Evolutionary conservation across 148 eudicot genomes (phyloP), one percentile per base, ranked within the genome.

Genomic region (Persicaria tinctoria): DNA sequence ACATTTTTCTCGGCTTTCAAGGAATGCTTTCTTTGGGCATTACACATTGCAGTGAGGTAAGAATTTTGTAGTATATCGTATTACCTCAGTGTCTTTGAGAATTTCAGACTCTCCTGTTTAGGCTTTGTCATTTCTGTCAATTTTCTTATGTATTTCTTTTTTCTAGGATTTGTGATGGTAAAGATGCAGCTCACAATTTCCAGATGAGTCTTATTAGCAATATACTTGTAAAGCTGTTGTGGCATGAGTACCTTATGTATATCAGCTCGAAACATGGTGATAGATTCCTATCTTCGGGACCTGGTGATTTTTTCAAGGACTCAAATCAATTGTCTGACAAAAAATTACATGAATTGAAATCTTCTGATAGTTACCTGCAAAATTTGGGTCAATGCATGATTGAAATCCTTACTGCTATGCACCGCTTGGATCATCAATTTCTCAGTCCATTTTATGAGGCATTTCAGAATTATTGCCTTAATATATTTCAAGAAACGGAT

Each of bases 1-100:
- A 84, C 93, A 80, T 87, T 95, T 80, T 92, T 90, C 66, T 74
- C 56, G 75, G 91, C 97, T 79, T 68, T 86, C 56, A 86, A 87
- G 86, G 97, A 95, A 76, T 90, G 97, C 80, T 87, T 89, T 51
- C 74, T 89, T 48, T 92, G 93, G 96, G 84, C 70, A 57, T 71
- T 95, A 76, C 79, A 72, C 73, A 95, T 85, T 81, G 79, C 91
- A 73, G 83, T 85, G 75, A 95, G 98, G 98, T 95, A 81, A 44
- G 84, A 48, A 64, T 70, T 73, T 73, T 41, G 27, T 70, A 46
- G 20, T 23, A 60, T 18, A 6, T 60, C 6, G 6, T 57, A 47
- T 45, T 6, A 45, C 14, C 10, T 62, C 1, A 46, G 45, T 20
- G 8, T 71, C 49, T 74, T 20, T 11, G 4, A 18, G 13, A 12